Conservation (phyloP, 306 rosid genomes). For the Abrus pulchellus region DNA sequence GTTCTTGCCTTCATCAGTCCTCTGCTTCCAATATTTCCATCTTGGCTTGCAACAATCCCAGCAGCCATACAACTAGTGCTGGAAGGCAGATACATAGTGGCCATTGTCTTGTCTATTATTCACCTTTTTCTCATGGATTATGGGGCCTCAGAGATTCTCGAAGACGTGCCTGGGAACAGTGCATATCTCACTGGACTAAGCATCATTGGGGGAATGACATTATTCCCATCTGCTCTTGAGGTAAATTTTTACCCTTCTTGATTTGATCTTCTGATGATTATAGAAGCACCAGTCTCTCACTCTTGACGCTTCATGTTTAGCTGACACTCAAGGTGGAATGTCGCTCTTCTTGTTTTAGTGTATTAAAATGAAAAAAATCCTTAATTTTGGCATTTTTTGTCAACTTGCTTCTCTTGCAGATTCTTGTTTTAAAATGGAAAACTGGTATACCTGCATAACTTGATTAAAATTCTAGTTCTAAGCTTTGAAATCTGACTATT, state of each 20-base stretch:
- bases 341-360: conserved; percentile 8
- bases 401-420: conserved; percentile 29
- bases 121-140: conserved; percentile 91
- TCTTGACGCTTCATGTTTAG: conserved; percentile 22
- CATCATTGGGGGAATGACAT: conserved; percentile 97
- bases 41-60: conserved; percentile 84
- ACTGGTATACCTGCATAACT: conserved; percentile 28
- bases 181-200: conserved; percentile 92
- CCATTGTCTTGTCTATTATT: conserved; percentile 60
- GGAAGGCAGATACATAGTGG: conserved; percentile 84
- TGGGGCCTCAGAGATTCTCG: conserved; percentile 82
- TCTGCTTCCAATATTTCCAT: conserved; percentile 83
- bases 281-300: conserved; percentile 12
- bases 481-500: conserved; percentile 17
- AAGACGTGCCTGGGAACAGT: conserved; percentile 91
- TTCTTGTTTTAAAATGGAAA: conserved; percentile 28
- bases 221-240: conserved; percentile 95
- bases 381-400: conserved; percentile 37
- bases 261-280: conserved; percentile 26
- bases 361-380: background rate
- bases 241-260: conserved; percentile 51
- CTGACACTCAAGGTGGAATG: background rate
- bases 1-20: conserved; percentile 83
- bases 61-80: conserved; percentile 82
- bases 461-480: background rate